Evolutionary conservation across 495 filamentous ascomycete genomes (phyloP), one percentile per base, ranked within the genome.

Genomic region (Xylaria nigripes): DNA sequence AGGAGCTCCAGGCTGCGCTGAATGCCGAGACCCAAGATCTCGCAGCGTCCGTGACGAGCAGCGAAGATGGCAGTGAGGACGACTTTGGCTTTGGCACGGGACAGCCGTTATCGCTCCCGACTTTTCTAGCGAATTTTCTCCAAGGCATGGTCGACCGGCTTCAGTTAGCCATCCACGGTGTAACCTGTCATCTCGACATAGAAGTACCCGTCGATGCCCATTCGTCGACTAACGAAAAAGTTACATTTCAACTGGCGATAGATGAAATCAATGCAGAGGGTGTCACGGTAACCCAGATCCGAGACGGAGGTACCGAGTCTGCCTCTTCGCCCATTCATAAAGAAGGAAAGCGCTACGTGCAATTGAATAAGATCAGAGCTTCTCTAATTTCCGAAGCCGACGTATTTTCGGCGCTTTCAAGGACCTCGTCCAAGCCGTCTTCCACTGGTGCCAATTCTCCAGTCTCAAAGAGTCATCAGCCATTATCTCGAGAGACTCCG

Each of bases 131-230:
- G 9, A 83, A 79, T 22, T 92, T 94, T 60, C 68, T 97, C 0
- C 84, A 89, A 65, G 90, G 90, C 5, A 81, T 96, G 51, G 73
- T 81, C 29, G 89, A 96, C 63, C 81, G 91, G 36, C 68, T 95
- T 22, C 79, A 89, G 67, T 68, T 96, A 16, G 75, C 74, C 27
- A 76, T 96, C 36, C 77, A 75, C 41, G 66, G 74, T 40, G 73
- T 86, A 13, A 70, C 72, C 10, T 70, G 84, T 51, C 74, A 77
- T 51, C 56, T 83, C 24, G 81, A 90, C 57, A 73, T 90, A 16
- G 74, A 81, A 44, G 68, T 89, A 25, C 80, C 83, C 0, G 68
- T 84, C 15, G 84, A 90, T 36, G 70, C 77, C 47, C 76, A 76
- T 50, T 60, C 81, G 5, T 52, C 68, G 16, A 51, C 70, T 3